Evolutionary conservation across 2,329 filamentous ascomycete species (phyloP), one percentile per base, ranked within the genome.

Genomic region (Exophiala sideris): DNA sequence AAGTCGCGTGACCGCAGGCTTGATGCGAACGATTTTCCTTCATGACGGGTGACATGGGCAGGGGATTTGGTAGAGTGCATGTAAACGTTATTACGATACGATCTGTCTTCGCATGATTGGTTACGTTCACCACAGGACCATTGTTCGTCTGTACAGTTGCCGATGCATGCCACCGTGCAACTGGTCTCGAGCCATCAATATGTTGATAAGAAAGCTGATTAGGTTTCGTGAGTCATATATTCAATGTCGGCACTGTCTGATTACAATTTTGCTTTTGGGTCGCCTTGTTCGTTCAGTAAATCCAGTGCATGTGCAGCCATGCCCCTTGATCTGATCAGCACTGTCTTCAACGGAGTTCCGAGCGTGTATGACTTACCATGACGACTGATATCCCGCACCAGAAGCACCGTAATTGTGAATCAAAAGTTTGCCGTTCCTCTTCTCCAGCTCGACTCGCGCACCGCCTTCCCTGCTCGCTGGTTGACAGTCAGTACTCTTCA

Each of bases 371-470:
- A 44, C 52, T 34, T 33, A 55, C 52, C 52, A 61, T 11, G 58
- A 61, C 6, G 56, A 56, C 62, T 83, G 80, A 62, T 81, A 96
- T 11, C 91, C 91, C 56, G 72, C 75, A 3, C 73, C 73, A 7
- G 71, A 72, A 65, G 74, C 72, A 11, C 73, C 73, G 55, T 76
- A 76, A 56, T 75, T 75, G 68, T 92, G 88, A 49, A 92, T 84
- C 12, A 91, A 79, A 69, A 79, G 79, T 3, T 81, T 78, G 4
- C 81, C 84, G 45, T 78, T 72, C 34, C 89, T 79, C 58, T 73
- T 74, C 67, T 91, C 87, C 65, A 76, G 85, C 71, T 95, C 89
- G 9, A 95, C 74, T 52, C 91, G 79, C 16, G 88, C 83, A 0
- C 91, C 91, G 1, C 80, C 86, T 48, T 82, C 78, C 47, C 91